A percentile compares a stretch with the other conserved stretches of the same genome.
phyloP scores from a whole-genome alignment of 2,329 filamentous ascomycete species.

The Helotiales sp. region DNA sequence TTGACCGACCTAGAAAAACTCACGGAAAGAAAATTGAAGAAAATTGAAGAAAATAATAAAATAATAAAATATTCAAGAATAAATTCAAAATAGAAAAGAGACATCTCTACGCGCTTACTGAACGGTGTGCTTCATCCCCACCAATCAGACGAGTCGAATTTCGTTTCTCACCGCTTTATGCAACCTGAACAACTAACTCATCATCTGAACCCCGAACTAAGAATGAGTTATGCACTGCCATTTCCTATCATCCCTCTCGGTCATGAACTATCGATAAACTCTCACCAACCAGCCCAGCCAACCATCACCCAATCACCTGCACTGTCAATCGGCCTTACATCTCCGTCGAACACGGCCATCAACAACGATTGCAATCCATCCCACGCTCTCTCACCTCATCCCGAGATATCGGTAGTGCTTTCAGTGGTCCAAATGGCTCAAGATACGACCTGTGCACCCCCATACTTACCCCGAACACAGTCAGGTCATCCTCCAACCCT shows the following conservation, averaged over 20 bases:
- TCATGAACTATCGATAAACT: background rate
- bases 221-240: background rate
- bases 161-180: background rate
- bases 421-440: background rate
- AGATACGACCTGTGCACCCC: background rate
- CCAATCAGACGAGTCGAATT: background rate
- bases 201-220: no score
- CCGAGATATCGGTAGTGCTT: background rate
- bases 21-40: background rate
- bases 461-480: slow-evolving; percentile 1
- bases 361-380: no score
- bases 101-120: background rate
- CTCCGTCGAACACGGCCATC: no score
- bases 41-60: background rate
- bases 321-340: no score
- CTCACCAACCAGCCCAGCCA: no score
- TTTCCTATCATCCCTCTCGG: background rate
- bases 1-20: background rate
- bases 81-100: background rate
- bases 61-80: background rate
- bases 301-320: no score
- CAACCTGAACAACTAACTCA: background rate
- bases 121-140: background rate
- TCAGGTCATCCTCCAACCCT: background rate
- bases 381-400: background rate